Base-by-base conservation (phyloP, 2,329 filamentous ascomycete genomes). In the Penicillium sp. region DNA sequence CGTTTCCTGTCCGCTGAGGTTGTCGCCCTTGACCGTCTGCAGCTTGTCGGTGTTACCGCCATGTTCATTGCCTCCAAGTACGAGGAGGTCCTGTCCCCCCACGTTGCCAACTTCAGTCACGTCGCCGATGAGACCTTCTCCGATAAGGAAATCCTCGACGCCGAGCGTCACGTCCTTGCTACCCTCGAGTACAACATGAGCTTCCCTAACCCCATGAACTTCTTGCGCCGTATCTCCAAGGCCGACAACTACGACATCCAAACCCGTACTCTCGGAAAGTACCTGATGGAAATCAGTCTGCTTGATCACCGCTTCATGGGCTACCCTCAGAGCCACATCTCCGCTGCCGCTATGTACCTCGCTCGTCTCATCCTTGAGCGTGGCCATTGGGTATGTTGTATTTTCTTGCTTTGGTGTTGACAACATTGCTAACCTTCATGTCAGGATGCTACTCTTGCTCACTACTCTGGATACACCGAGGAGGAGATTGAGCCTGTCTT, bases 1-100 rank as follows among this genome's bases (percentile, higher is more conserved):
- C 92, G 94, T 56, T 99, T 97, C 80, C 84, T 99, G 44, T 97
- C 93, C 0, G 86, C 87, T 69, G 97, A 97, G 80, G 88, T 97
- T 31, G 94, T 99, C 43, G 91, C 96, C 77, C 86, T 99, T 44
- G 93, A 97, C 73, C 92, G 92, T 58, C 87, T 99, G 5, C 94
- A 99, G 77, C 84, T 99, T 8, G 94, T 99, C 54, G 94, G 94
- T 68, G 92, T 97, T 68, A 96, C 94, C 22, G 94, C 93, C 74
- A 97, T 99, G 94, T 97, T 97, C 80, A 96, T 97, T 69, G 94
- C 94, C 11, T 95, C 93, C 69, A 99, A 99, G 79, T 99, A 97
- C 45, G 93, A 99, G 76, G 94, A 99, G 73, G 92, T 99, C 46
- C 84, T 99, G 47, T 97, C 94, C 10, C 94, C 94, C 43, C 93